These are phyloP conservation scores for Fonsecaea erecta DNA, from an alignment of 2,329 filamentous ascomycete species.

Conservation along the genomic window DNA sequence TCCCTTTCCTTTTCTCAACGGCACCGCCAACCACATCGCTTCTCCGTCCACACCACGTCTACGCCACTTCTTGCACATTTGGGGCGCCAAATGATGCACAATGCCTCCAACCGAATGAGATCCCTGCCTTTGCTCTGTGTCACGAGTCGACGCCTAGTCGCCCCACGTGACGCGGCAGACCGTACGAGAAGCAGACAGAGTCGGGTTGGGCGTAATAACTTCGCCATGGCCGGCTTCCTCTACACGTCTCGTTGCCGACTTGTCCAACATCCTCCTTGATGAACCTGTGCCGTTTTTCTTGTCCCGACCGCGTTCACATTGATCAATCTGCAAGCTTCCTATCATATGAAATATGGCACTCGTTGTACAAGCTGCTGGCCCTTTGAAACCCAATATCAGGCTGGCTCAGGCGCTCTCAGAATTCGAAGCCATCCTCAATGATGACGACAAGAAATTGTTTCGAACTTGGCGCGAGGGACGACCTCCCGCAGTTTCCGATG, in stretches of 20 bases:
- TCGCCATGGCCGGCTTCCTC: neutral
- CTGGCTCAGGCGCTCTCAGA: slow-evolving; percentile 49
- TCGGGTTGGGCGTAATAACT: neutral
- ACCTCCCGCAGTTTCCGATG: slow-evolving; percentile 16
- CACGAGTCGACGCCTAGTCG: neutral
- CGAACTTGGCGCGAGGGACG: neutral
- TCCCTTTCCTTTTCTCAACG: neutral
- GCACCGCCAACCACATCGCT: neutral
- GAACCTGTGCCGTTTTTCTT: neutral
- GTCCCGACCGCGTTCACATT: neutral
- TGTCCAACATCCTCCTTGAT: neutral
- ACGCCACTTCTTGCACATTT: neutral
- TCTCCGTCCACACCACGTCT: neutral
- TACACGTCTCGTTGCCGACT: neutral
- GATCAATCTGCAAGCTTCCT: too few species aligned
- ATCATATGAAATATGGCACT: slow-evolving; percentile 18
- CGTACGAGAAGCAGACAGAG: neutral
- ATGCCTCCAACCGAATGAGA: too few species aligned
- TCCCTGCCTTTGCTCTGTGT: too few species aligned
- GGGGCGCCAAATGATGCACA: neutral
- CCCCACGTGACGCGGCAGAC: neutral
- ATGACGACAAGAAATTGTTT: slow-evolving; percentile 42
- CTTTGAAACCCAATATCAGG: slow-evolving; percentile 34
- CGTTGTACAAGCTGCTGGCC: slow-evolving; percentile 9
- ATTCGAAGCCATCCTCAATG: slow-evolving; percentile 47